A percentile compares a stretch with the other conserved stretches of the same genome.
Conservation (phyloP, 306 rosid species). For the Cicer cuneatum region DNA sequence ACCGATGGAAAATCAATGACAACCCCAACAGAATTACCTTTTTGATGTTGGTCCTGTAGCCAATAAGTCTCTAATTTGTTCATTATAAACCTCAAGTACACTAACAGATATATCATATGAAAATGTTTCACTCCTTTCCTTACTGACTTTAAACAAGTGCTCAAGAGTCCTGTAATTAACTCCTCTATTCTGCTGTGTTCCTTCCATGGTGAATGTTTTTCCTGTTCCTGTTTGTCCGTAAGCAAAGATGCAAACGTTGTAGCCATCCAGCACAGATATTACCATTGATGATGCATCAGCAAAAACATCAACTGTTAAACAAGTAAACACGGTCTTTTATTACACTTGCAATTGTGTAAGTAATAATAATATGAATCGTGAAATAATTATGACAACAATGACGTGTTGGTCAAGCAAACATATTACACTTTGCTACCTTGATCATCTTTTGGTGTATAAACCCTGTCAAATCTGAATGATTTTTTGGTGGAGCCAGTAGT, state of each 20-base stretch:
- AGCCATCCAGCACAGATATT: slow-evolving; percentile 80
- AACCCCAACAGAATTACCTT: slow-evolving; percentile 56
- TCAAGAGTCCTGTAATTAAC: slow-evolving; percentile 87
- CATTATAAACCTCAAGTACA: slow-evolving; percentile 92
- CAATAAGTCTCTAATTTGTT: slow-evolving; percentile 86
- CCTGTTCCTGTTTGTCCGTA: slow-evolving; percentile 96
- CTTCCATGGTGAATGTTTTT: slow-evolving; percentile 95
- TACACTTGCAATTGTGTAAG: slow-evolving; percentile 17
- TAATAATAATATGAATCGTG: slow-evolving; percentile 10
- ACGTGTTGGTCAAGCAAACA: slow-evolving; percentile 16
- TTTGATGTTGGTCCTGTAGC: slow-evolving; percentile 66
- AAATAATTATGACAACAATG: not conserved
- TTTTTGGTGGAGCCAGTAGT: slow-evolving; percentile 63
- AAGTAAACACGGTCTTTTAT: slow-evolving; percentile 40
- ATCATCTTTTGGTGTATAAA: slow-evolving; percentile 80
- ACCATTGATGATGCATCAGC: slow-evolving; percentile 88
- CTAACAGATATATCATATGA: slow-evolving; percentile 72
- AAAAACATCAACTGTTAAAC: slow-evolving; percentile 74
- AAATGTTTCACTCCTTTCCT: slow-evolving; percentile 71
- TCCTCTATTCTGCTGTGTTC: slow-evolving; percentile 79
- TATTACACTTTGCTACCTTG: slow-evolving; percentile 55
- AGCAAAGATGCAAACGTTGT: slow-evolving; percentile 91
- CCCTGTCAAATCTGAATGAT: slow-evolving; percentile 81
- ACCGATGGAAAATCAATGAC: slow-evolving; percentile 25
- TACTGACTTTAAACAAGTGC: slow-evolving; percentile 68